Percentiles rank a stretch among this genome's conserved stretches.
phyloP scores from a whole-genome alignment of 805 yeast genomes.

The Starmerella gropengiesseri region DNA sequence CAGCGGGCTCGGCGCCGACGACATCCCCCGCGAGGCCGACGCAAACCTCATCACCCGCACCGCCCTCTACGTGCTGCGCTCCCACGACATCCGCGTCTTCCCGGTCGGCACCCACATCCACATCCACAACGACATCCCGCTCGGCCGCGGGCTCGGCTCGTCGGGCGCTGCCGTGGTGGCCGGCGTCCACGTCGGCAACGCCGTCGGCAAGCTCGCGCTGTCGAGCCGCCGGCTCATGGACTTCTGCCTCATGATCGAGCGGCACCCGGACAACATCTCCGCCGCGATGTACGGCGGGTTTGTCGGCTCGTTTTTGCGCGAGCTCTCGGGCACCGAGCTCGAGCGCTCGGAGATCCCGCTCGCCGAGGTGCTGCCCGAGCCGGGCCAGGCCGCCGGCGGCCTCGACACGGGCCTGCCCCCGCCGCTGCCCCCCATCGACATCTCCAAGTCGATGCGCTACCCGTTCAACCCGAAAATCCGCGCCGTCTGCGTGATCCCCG shows the following conservation, averaged over 20 bases:
- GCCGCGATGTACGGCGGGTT: constrained; percentile 99
- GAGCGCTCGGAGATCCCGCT: constrained; percentile 74
- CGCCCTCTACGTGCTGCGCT: constrained; percentile 81
- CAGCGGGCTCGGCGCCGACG: constrained; percentile 65
- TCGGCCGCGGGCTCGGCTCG: constrained; percentile 95
- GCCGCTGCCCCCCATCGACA: constrained; percentile 70
- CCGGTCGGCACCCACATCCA: constrained; percentile 75
- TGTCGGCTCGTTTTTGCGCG: constrained; percentile 87
- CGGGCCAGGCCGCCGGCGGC: constrained; percentile 44
- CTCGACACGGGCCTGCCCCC: constrained; percentile 58
- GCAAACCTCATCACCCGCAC: constrained; percentile 83
- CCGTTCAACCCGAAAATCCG: constrained; percentile 70
- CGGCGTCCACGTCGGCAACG: constrained; percentile 84
- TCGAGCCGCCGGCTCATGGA: constrained; percentile 78
- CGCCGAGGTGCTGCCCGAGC: constrained; percentile 70
- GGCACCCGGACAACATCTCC: constrained; percentile 96
- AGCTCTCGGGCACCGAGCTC: constrained; percentile 58
- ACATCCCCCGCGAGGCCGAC: constrained; percentile 68
- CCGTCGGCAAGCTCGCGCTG: constrained; percentile 61
- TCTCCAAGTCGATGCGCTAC: constrained; percentile 83
- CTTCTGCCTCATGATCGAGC: constrained; percentile 91
- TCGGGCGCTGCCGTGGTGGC: constrained; percentile 98
- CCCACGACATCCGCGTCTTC: constrained; percentile 63
- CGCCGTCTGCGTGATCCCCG: constrained; percentile 85
- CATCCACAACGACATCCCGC: constrained; percentile 83